A percentile compares a stretch with the other conserved stretches of the same genome.
These are phyloP conservation scores for Crepidotus variabilis DNA, from an alignment of 768 basidiomycete species.

Conservation along the genomic window DNA sequence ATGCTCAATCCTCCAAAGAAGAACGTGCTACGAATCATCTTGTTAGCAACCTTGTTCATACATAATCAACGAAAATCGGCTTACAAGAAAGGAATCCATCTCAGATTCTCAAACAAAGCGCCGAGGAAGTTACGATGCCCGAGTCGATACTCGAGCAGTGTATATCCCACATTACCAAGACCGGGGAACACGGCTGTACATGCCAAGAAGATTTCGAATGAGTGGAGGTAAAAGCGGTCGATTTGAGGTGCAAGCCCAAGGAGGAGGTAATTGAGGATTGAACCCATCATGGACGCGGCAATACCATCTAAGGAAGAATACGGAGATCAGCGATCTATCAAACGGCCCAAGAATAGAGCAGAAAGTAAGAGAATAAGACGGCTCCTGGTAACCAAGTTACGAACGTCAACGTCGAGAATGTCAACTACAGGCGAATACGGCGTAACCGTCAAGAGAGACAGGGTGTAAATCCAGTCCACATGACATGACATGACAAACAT, in stretches of 20 bases:
- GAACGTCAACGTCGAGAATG: no score
- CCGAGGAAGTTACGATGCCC: slow-evolving; percentile 50
- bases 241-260: slow-evolving; percentile 67
- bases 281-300: slow-evolving; percentile 62
- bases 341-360: neutral
- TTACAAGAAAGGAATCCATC: slow-evolving; percentile 73
- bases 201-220: slow-evolving; percentile 77
- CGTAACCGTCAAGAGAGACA: no score
- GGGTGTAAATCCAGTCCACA: no score
- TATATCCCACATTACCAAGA: slow-evolving; percentile 70
- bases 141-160: slow-evolving; percentile 73
- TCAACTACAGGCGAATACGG: no score
- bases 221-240: slow-evolving; percentile 75
- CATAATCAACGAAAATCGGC: slow-evolving; percentile 21
- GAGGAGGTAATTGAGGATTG: slow-evolving; percentile 68
- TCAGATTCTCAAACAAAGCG: slow-evolving; percentile 53
- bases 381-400: no score
- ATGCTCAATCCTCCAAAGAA: slow-evolving; percentile 76
- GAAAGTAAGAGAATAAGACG: slow-evolving; percentile 1
- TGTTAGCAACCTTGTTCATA: neutral
- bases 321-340: neutral
- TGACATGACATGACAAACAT: no score
- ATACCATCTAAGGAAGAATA: slow-evolving; percentile 45
- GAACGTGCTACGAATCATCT: slow-evolving; percentile 46
- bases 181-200: slow-evolving; percentile 78